Evolutionary conservation across 805 yeast species (phyloP).

Genomic region (Metschnikowia chrysomelidarum): DNA sequence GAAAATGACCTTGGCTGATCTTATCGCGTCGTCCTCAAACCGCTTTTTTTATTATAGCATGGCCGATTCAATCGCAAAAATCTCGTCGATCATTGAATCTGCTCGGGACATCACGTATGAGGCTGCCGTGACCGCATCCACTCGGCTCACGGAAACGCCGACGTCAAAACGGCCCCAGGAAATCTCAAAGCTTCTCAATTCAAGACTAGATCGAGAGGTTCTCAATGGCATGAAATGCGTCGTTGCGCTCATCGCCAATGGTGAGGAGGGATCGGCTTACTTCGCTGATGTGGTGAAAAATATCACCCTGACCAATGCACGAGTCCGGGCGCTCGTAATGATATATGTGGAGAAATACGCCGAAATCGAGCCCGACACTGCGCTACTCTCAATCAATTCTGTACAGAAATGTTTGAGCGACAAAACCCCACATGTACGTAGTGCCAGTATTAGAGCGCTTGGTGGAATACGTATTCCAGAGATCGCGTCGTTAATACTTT

Average conservation of each 20-base stretch:
- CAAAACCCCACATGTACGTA: constrained; percentile 62
- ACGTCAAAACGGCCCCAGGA: constrained; percentile 61
- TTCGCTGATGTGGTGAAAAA: constrained; percentile 91
- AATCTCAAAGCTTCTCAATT: constrained; percentile 61
- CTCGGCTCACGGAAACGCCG: constrained; percentile 62
- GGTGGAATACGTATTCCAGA: constrained; percentile 83
- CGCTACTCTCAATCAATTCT: constrained; percentile 84
- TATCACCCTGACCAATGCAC: constrained; percentile 62
- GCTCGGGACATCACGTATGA: constrained; percentile 78
- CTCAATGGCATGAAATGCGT: constrained; percentile 43
- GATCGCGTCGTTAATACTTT: constrained; percentile 71
- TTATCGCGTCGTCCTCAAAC: no score
- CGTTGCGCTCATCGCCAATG: constrained; percentile 37
- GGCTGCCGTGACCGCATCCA: constrained; percentile 78
- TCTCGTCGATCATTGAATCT: constrained; percentile 73
- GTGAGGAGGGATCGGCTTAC: constrained; percentile 40
- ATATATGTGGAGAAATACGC: constrained; percentile 74
- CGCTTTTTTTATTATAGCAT: no score
- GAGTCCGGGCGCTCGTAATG: constrained; percentile 73
- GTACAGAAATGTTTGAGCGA: constrained; percentile 82
- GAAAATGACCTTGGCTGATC: no score
- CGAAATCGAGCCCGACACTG: constrained; percentile 83
- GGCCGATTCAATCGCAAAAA: constrained; percentile 52
- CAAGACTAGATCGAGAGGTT: constrained; percentile 58
- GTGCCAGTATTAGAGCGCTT: constrained; percentile 73